Conservation (phyloP, 2,329 filamentous ascomycete genomes). For the Diaporthe destruens region DNA sequence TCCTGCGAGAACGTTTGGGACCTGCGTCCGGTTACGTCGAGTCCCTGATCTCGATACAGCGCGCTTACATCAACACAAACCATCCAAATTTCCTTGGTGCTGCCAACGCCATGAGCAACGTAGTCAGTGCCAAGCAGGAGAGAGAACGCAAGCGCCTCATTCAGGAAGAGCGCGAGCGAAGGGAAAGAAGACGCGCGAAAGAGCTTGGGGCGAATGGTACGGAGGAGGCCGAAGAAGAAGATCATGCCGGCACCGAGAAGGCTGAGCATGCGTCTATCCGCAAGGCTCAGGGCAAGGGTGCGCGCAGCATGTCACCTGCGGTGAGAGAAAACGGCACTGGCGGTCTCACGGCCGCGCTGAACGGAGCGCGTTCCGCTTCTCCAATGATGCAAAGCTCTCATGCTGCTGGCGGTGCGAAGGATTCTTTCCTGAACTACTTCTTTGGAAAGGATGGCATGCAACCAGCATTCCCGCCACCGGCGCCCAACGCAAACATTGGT, state of each 20-base stretch:
- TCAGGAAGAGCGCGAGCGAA: constrained; percentile 86
- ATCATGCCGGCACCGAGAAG: constrained; percentile 59
- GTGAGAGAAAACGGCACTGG: constrained; percentile 75
- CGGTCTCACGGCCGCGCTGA: constrained; percentile 74
- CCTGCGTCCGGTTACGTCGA: constrained; percentile 93
- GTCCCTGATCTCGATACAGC: constrained; percentile 95
- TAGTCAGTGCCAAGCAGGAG: constrained; percentile 95
- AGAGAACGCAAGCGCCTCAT: constrained; percentile 85
- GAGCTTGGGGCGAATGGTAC: constrained; percentile 86
- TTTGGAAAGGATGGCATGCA: constrained; percentile 90
- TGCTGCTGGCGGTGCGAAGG: constrained; percentile 74
- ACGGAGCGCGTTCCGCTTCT: constrained; percentile 72
- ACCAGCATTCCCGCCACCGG: constrained; percentile 56
- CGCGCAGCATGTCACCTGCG: constrained; percentile 86
- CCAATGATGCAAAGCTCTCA: constrained; percentile 73
- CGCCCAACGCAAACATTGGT: constrained; percentile 55
- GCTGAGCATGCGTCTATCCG: constrained; percentile 70
- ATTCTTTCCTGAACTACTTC: constrained; percentile 98
- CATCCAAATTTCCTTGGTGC: constrained; percentile 98
- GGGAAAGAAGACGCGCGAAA: constrained; percentile 85
- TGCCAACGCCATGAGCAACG: constrained; percentile 96
- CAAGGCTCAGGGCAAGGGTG: constrained; percentile 70
- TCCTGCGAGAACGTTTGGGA: constrained; percentile 90
- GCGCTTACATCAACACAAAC: constrained; percentile 99
- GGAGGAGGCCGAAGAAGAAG: constrained; percentile 67